A percentile compares a stretch with the other conserved stretches of the same genome.
Evolutionary conservation across 805 yeast species (phyloP).

Genomic region (Saccharomycopsis sp.): DNA sequence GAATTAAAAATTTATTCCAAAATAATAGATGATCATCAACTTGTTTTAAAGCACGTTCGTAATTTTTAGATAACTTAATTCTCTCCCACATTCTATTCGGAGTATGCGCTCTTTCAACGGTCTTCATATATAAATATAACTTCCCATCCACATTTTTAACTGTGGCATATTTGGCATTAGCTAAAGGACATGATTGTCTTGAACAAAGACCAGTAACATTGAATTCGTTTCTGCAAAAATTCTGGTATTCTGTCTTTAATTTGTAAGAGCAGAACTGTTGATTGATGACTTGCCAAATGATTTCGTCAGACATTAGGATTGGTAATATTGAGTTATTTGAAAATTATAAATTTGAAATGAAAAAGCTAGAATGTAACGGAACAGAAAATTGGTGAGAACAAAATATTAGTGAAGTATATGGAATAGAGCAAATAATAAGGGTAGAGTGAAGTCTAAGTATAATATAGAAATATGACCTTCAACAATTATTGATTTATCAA

Average conservation of each 20-base stretch:
- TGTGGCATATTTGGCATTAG: conserved; percentile 87
- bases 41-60: conserved; percentile 77
- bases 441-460: too few species aligned
- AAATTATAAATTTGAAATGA: too few species aligned
- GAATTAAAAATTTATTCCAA: conserved; percentile 88
- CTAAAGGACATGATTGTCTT: conserved; percentile 92
- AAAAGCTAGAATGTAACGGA: too few species aligned
- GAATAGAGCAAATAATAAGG: too few species aligned
- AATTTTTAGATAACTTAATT: conserved; percentile 80
- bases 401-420: too few species aligned
- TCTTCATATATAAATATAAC: conserved; percentile 84
- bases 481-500: too few species aligned
- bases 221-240: conserved; percentile 91
- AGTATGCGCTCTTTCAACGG: conserved; percentile 94
- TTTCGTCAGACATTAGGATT: conserved; percentile 66
- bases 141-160: conserved; percentile 72
- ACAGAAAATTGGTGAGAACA: too few species aligned
- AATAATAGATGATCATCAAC: conserved; percentile 78
- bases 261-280: conserved; percentile 94
- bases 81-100: conserved; percentile 95
- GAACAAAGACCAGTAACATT: conserved; percentile 92
- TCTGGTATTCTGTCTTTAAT: conserved; percentile 77
- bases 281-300: conserved; percentile 95
- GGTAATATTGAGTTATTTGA: too few species aligned
- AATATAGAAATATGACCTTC: too few species aligned